Evolutionary conservation across 345 rosid species (phyloP), one percentile per base, ranked within the genome.

Genomic region (Viola odorata): DNA sequence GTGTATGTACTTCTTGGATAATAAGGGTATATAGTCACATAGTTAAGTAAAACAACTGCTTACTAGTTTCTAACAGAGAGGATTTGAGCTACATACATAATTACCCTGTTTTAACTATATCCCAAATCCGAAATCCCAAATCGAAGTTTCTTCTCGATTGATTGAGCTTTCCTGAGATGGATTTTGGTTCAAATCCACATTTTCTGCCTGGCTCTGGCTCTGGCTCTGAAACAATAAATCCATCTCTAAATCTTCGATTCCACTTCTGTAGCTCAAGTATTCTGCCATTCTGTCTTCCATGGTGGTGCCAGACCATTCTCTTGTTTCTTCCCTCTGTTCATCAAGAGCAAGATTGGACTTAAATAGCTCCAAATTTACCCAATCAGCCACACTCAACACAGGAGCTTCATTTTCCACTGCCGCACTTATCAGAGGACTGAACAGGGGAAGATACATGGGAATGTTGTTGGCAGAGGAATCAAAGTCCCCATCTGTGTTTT

Each of bases 71-170:
- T 2, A 2, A 23, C 2, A 23, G 32, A 23, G 32, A 23, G 32
- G 32, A 23, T 23, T 23, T 23, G 32, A 23, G 32, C 32, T 23
- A 23, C 32, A 23, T 23, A 2, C 32, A 23, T 23, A 23, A 51
- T 17, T 10, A 13, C 41, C 11, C 45, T 7, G 3, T 37, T 48
- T 37, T 41, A 13, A 37, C 53, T 61, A 62, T 51, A 73, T 51
- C 65, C 78, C 49, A 76, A 59, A 63, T 51, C 65, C 78, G 45
- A 76, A 59, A 63, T 76, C 80, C 83, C 84, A 80, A 12, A 69
- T 23, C 36, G 83, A 80, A 62, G 72, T 55, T 56, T 32, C 57
- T 39, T 48, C 73, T 3, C 62, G 41, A 42, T 48, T 63, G 32
- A 15, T 8, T 1, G n/a, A 12, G 36, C 58, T 57, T 49, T 54